Base-by-base conservation (phyloP, 306 rosid species). In the Fagus crenata region DNA sequence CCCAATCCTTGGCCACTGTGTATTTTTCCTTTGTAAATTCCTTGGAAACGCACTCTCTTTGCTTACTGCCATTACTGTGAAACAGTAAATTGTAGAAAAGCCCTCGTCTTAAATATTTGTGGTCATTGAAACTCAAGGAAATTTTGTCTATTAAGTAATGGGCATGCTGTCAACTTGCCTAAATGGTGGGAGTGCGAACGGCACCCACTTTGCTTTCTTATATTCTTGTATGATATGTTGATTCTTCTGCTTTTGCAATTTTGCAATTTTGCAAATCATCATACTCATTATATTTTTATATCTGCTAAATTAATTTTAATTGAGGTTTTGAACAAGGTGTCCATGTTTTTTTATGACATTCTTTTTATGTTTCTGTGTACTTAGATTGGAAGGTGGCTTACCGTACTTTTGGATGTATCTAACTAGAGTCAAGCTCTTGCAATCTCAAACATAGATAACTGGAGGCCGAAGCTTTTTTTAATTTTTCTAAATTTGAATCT, bases 1-100 rank as follows among this genome's bases (percentile, higher is more conserved):
- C 53, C 42, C 77, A 32, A n/a, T 28, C 49, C 73, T 71, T 76
- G 53, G 51, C 78, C 49, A 58, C 79, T 71, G 58, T 69, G 59
- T 75, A 59, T 22, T 22, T 72, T 15, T 59, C 37, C 7, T 6
- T 22, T 1, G 31, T 7, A 59, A 59, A 31, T 28, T 59, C 2
- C 3, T 59, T 7, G 5, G 36, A 8, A 28, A 28, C 3, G 14
- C 17, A 7, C 5, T 18, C 15, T 59, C 65, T 31, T 59, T 9
- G 6, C 65, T 31, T 22, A 28, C 32, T 9, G 18, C 61, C 31
- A 2, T 7, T 31, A 31, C 37, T 15, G 8, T 56, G 22, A 56
- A 56, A 22, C 63, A 5, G 35, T 56, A 56, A 56, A 56, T 22
- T 56, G 22, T n/a, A 7, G 32, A 56, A 56, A 18, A 56, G 13